These are phyloP conservation scores for Lepidium africanum DNA, from an alignment of 345 rosid genomes.

Conservation along the genomic window DNA sequence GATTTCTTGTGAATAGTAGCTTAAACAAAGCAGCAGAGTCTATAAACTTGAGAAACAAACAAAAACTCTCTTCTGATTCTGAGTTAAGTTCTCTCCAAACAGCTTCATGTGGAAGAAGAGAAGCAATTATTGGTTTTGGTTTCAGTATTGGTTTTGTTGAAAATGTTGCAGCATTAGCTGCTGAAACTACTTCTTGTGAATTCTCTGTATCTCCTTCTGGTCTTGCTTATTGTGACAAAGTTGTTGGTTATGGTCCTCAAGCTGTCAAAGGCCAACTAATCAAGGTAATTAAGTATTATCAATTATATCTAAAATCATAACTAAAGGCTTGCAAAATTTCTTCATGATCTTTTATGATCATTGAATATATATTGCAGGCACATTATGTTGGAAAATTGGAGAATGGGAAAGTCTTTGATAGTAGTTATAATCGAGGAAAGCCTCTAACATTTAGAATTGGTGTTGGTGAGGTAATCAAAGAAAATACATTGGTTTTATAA, in stretches of 20 bases:
- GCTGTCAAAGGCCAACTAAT: constrained; percentile 77
- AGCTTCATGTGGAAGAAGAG: constrained; percentile 49
- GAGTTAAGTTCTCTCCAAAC: constrained; percentile 10
- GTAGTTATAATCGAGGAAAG: constrained; percentile 87
- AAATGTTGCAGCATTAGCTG: constrained; percentile 38
- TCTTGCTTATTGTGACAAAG: constrained; percentile 75
- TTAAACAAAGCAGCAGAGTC: constrained; percentile 16
- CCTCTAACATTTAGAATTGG: constrained; percentile 76
- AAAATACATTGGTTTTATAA: neutral
- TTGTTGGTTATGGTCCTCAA: constrained; percentile 68
- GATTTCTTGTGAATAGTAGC: constrained; percentile 10
- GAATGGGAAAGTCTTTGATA: constrained; percentile 80
- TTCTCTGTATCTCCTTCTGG: constrained; percentile 76
- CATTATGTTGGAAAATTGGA: constrained; percentile 85
- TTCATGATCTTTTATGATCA: too few relatives aligned
- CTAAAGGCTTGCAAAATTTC: too few relatives aligned
- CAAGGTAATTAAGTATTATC: constrained; percentile 39
- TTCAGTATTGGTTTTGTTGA: constrained; percentile 28
- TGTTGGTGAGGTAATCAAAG: constrained; percentile 71
- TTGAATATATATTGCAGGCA: constrained; percentile 35
- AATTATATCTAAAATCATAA: too few relatives aligned
- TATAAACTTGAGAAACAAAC: constrained; percentile 11
- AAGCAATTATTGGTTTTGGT: constrained; percentile 41
- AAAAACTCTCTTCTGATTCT: constrained; percentile 13
- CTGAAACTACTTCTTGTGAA: constrained; percentile 54